A percentile compares a stretch with the other conserved stretches of the same genome.
phyloP scores from a whole-genome alignment of 768 basidiomycete genomes.

The Tricholoma furcatifolium region DNA sequence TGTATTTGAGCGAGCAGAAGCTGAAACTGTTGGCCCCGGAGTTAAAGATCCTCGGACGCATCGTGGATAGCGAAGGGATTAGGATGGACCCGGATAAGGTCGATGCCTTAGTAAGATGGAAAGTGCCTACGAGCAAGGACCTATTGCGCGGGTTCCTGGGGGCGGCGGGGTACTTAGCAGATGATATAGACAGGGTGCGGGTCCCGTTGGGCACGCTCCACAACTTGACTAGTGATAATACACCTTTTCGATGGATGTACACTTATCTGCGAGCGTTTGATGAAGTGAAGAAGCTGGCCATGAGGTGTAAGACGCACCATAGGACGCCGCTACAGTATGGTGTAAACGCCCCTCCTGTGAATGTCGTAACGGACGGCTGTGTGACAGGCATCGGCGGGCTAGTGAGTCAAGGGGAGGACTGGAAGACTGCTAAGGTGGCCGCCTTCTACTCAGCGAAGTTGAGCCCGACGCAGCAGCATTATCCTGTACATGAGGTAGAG shows the following conservation, averaged over 20 bases:
- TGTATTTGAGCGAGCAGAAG: too few relatives aligned
- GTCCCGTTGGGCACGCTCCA: not conserved
- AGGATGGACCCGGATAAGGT: not conserved
- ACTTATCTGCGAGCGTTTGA: not conserved
- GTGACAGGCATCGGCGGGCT: not conserved
- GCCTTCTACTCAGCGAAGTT: conserved; percentile 1
- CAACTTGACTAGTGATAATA: not conserved
- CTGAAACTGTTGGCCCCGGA: not conserved
- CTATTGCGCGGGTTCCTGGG: too few relatives aligned
- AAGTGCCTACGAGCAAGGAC: not conserved
- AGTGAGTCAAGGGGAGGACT: not conserved
- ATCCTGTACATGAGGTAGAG: too few relatives aligned
- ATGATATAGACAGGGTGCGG: too few relatives aligned
- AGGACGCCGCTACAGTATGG: not conserved
- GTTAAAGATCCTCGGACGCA: not conserved
- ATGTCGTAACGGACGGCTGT: too few relatives aligned
- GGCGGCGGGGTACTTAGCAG: too few relatives aligned
- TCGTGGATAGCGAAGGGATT: too few relatives aligned
- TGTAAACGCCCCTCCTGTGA: too few relatives aligned
- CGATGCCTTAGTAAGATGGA: not conserved
- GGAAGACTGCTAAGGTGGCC: too few relatives aligned
- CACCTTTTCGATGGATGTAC: not conserved
- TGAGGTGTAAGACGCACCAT: not conserved
- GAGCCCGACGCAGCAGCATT: not conserved
- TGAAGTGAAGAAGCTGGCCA: not conserved